These are phyloP conservation scores for Wickerhamomyces alni DNA, from an alignment of 805 yeast genomes.

Conservation along the genomic window DNA sequence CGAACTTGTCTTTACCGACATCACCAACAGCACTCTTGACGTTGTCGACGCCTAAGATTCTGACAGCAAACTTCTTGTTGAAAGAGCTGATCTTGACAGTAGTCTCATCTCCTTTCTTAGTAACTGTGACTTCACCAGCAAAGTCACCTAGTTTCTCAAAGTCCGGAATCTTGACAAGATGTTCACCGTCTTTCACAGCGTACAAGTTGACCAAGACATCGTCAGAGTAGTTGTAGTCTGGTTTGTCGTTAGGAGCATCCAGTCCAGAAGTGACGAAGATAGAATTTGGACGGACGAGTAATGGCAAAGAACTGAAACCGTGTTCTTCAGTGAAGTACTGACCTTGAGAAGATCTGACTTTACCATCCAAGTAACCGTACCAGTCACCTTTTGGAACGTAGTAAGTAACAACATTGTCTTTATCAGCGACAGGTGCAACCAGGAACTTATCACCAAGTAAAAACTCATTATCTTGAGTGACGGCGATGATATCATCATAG, in stretches of 20 bases:
- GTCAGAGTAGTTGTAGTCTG: constrained; percentile 16
- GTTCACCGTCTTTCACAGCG: constrained; percentile 13
- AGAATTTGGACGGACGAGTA: constrained; percentile 15
- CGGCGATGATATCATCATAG: constrained; percentile 9
- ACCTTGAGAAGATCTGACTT: constrained; percentile 13
- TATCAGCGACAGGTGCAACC: constrained; percentile 15
- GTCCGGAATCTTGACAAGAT: constrained; percentile 14
- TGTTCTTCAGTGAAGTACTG: constrained; percentile 14
- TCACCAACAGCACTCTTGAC: constrained; percentile 1
- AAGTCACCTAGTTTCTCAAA: constrained; percentile 8
- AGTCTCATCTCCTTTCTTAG: constrained; percentile 2
- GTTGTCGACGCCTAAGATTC: constrained; percentile 8
- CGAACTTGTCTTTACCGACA: constrained; percentile 8
- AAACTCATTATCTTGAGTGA: constrained; percentile 10
- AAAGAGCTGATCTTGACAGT: constrained; percentile 6
- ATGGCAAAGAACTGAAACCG: constrained; percentile 14
- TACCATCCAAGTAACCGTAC: constrained; percentile 19
- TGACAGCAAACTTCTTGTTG: constrained; percentile 11
- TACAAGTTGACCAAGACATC: constrained; percentile 16
- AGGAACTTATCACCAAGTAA: constrained; percentile 17
- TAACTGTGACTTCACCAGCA: constrained; percentile 9
- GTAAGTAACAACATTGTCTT: constrained; percentile 14
- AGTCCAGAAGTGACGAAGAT: constrained; percentile 13
- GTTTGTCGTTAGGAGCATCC: constrained; percentile 12
- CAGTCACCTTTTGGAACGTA: constrained; percentile 18